Evolutionary conservation across 306 rosid species (phyloP), one percentile per base, ranked within the genome.

Genomic region (Trifolium fragiferum): DNA sequence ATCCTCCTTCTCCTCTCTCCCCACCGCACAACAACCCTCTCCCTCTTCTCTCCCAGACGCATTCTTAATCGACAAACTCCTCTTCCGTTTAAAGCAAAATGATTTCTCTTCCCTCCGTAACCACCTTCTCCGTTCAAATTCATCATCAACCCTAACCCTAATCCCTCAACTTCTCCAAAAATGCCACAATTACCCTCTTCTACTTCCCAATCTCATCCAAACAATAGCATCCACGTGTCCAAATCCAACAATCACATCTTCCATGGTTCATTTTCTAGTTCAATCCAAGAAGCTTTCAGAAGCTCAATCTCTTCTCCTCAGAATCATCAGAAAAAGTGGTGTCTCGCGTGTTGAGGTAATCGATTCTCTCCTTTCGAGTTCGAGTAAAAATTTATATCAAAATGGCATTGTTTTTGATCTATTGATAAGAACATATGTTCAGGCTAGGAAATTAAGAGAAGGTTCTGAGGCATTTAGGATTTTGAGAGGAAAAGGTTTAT

Each of bases 351-450:
- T 65, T n/a, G 86, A 87, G 50, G 69, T 93, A 6, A 82, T 91
- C 12, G 87, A 84, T 14, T 88, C 92, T 44, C 71, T 66, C 1
- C 10, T 66, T 66, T 37, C 50, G 9, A 23, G 0, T 2, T 57
- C 37, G 7, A 51, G 18, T 51, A 6, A 0, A 1, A 51, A 3
- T 54, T 19, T 6, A 3, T 4, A 10, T 9, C 11, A 11, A 3
- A 4, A 15, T 14, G 11, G 54, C 6, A 37, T 63, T 72, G 86
- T 93, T 58, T 84, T 84, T 33, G 97, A 94, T 78, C 79, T 94
- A 49, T 80, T 94, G 69, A 74, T 94, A 21, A 87, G 93, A 81
- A 94, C 97, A 44, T 94, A 87, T 70, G 96, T 91, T 77, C 97
- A 91, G 41, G 91, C 97, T 66, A 85, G 87, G 80, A 94, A 91